Evolutionary conservation across 2,329 filamentous ascomycete species (phyloP).

Genomic region (Esteya vermicola): DNA sequence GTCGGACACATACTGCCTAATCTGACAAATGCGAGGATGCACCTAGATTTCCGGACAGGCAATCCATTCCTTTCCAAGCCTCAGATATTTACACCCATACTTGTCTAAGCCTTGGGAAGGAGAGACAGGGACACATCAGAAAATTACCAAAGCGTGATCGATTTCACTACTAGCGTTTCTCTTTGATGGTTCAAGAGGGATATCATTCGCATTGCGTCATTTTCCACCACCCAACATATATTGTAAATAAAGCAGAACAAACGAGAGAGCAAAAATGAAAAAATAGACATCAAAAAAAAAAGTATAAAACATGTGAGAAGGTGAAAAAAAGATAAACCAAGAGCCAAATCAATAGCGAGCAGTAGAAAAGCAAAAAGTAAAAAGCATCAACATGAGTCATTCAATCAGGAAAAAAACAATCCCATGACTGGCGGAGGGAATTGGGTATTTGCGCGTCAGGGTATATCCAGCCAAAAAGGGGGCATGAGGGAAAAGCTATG

Average conservation of each 20-base stretch:
- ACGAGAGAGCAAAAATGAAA: background rate
- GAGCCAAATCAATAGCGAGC: too few species aligned
- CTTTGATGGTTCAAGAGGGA: constrained; percentile 6
- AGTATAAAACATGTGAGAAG: background rate
- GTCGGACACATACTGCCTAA: too few species aligned
- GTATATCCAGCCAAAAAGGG: constrained; percentile 47
- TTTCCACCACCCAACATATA: too few species aligned
- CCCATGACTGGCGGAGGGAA: constrained; percentile 7
- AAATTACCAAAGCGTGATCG: background rate
- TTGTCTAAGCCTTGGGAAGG: too few species aligned
- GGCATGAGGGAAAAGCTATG: constrained; percentile 25
- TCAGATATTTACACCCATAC: too few species aligned
- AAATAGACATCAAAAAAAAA: background rate
- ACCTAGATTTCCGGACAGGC: too few species aligned
- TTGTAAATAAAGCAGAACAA: background rate
- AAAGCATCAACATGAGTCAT: constrained; percentile 7
- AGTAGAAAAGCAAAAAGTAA: too few species aligned
- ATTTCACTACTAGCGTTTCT: constrained; percentile 1
- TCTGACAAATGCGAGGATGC: too few species aligned
- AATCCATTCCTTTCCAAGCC: too few species aligned
- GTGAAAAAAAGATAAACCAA: background rate
- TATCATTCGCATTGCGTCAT: constrained; percentile 10
- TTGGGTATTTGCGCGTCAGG: constrained; percentile 42
- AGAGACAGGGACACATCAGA: background rate
- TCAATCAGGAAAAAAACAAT: constrained; percentile 8